phyloP scores from a whole-genome alignment of 257 asterid species.

The Pogostemon cablin region DNA sequence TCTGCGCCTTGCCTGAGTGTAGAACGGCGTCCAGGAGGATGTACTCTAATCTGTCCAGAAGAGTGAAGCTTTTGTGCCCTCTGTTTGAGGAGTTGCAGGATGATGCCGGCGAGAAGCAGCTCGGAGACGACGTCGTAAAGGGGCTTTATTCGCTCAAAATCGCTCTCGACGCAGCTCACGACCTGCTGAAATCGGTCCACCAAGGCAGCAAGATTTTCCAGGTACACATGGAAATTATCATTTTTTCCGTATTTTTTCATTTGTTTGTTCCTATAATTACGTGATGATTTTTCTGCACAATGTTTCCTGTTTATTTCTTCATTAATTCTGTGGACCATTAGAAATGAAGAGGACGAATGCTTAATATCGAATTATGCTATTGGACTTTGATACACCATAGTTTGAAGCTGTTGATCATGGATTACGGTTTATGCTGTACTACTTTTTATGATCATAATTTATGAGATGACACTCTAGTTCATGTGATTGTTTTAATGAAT shows the following conservation, averaged over 20 bases:
- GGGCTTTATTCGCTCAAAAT: conserved; percentile 63
- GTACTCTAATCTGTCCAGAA: conserved; percentile 75
- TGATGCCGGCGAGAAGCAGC: conserved; percentile 45
- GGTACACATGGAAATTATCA: conserved; percentile 42
- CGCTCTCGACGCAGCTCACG: conserved; percentile 69
- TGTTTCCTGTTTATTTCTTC: not conserved
- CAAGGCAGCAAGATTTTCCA: conserved; percentile 86
- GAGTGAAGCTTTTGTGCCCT: conserved; percentile 90
- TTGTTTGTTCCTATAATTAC: not conserved
- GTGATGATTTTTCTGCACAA: not conserved
- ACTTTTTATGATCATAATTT: conserved; percentile 3
- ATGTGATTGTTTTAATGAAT: conserved; percentile 4
- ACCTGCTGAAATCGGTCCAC: conserved; percentile 71
- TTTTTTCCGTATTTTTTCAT: not conserved
- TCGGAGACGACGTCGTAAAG: conserved; percentile 57
- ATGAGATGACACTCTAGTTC: not conserved
- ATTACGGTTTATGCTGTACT: conserved; percentile 2
- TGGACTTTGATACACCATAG: conserved; percentile 2
- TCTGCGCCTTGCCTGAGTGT: conserved; percentile 79
- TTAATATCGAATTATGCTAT: not conserved
- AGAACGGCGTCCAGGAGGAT: conserved; percentile 66
- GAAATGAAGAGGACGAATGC: not conserved
- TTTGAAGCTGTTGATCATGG: conserved; percentile 3
- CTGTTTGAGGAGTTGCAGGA: conserved; percentile 84
- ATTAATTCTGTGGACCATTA: conserved; percentile 4